phyloP scores from a whole-genome alignment of 192 early-diverging fungal species.

The Backusella westeae region DNA sequence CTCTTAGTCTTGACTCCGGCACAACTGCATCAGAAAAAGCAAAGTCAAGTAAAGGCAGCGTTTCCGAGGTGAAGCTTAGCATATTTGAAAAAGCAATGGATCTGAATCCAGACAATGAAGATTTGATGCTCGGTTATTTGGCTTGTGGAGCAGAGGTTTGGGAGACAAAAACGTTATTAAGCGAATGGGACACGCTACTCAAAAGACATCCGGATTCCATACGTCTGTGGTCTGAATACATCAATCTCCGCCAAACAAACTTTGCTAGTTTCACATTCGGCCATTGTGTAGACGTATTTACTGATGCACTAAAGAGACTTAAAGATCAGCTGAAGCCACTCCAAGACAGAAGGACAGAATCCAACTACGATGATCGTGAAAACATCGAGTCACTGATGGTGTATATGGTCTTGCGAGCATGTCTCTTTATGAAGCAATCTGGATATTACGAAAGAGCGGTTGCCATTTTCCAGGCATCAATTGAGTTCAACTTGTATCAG shows the following conservation, averaged over 20 bases:
- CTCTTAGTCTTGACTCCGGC: conserved; percentile 15
- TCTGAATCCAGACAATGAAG: conserved; percentile 45
- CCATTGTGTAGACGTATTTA: conserved; percentile 41
- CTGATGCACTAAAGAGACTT: conserved; percentile 38
- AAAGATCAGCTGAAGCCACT: not conserved
- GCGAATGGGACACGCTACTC: conserved; percentile 53
- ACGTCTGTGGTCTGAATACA: conserved; percentile 53
- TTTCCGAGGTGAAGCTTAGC: conserved; percentile 52
- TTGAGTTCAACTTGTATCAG: conserved; percentile 49
- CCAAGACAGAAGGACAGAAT: not conserved
- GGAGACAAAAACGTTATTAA: conserved; percentile 41
- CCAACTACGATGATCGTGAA: conserved; percentile 24
- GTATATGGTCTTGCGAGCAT: conserved; percentile 44
- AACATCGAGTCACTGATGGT: conserved; percentile 50
- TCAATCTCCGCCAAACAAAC: conserved; percentile 54
- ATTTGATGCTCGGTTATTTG: conserved; percentile 44
- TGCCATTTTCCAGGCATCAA: conserved; percentile 45
- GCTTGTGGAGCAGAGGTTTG: conserved; percentile 44
- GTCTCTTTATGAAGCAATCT: conserved; percentile 53
- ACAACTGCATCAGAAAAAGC: conserved; percentile 12
- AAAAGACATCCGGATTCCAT: conserved; percentile 35
- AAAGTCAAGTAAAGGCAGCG: conserved; percentile 33
- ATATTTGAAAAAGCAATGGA: conserved; percentile 54
- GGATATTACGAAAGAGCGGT: conserved; percentile 53
- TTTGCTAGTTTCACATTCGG: conserved; percentile 51